A percentile compares a stretch with the other conserved stretches of the same genome.
phyloP scores from a whole-genome alignment of 2,329 filamentous ascomycete genomes.

The Escovopsis sp. region DNA sequence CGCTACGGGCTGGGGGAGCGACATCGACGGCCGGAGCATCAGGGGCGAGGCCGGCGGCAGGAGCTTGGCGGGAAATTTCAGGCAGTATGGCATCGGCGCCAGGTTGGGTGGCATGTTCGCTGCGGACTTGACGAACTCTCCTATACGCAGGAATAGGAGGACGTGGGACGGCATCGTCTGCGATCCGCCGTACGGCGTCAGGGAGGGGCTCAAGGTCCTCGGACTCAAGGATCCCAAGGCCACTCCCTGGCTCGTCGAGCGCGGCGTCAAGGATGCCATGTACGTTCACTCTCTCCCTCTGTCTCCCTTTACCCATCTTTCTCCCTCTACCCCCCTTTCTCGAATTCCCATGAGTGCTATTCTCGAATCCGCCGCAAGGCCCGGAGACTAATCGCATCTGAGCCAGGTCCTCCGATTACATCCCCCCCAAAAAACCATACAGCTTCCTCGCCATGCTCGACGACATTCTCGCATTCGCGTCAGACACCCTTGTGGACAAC shows the following conservation, averaged over 20 bases:
- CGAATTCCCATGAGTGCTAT: no score
- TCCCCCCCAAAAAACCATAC: conserved; percentile 83
- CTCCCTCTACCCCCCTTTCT: no score
- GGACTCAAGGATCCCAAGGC: conserved; percentile 56
- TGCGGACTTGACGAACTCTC: conserved; percentile 77
- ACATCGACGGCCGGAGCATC: conserved; percentile 85
- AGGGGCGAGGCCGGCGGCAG: conserved; percentile 48
- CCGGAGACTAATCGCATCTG: not conserved
- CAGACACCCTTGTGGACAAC: conserved; percentile 57
- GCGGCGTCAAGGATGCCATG: conserved; percentile 55
- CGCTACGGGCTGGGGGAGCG: conserved; percentile 66
- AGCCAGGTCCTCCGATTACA: conserved; percentile 42
- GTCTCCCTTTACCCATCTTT: no score
- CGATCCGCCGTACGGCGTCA: conserved; percentile 89
- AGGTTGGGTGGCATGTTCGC: conserved; percentile 65
- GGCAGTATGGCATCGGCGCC: conserved; percentile 58
- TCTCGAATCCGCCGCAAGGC: no score
- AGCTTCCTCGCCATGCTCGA: conserved; percentile 81
- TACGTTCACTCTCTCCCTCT: conserved; percentile 24
- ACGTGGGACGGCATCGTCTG: conserved; percentile 84
- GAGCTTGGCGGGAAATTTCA: conserved; percentile 54
- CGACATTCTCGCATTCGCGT: conserved; percentile 75
- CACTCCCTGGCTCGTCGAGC: conserved; percentile 43
- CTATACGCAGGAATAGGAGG: conserved; percentile 39
- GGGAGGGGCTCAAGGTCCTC: conserved; percentile 80